Base-by-base conservation (phyloP, 2,329 filamentous ascomycete genomes). In the Madurella mycetomatis region DNA sequence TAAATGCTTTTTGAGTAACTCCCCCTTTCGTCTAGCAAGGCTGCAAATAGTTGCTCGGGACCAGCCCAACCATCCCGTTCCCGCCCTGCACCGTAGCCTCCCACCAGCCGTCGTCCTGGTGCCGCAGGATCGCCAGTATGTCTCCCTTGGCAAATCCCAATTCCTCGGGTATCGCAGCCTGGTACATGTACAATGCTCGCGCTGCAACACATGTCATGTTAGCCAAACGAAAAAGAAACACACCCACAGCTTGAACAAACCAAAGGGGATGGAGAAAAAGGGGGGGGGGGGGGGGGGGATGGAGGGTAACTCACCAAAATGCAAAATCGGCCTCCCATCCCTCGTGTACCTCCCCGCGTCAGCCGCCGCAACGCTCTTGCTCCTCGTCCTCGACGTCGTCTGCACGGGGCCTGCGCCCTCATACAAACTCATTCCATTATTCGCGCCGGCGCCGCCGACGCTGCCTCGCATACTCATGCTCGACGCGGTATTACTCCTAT, bases 61-160 rank as follows among this genome's bases (percentile, higher is more conserved):
- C 83, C 66, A 87, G 75, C 57, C 84, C 84, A 54, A 78, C 68
- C 47, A 72, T 77, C 47, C 79, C 83, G 59, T 78, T 81, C 59
- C 80, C 78, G 19, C 86, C 85, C 44, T 92, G 88, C 41, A 96
- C 83, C 70, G 96, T 92, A 12, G 95, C 95, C 74, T 99, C 94
- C 94, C 95, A 99, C 94, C 94, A 99, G 17, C 94, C 94, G 67
- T 99, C 94, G 69, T 99, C 94, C 72, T 99, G 94, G 65, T 95
- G 84, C 56, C 92, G 82, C 45, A 96, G 76, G 13, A 99, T 85
- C 2, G 92, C 90, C 13, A 99, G 78, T 55, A 92, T 84, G 67
- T 99, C 95, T 46, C 92, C 92, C 75, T 99, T 99, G 45, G 80
- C 79, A 70, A 99, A 99, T 13, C 88, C 87, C 17, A 99, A 76